phyloP scores from a whole-genome alignment of 441 rosid species.

The Gossypium lobatum region DNA sequence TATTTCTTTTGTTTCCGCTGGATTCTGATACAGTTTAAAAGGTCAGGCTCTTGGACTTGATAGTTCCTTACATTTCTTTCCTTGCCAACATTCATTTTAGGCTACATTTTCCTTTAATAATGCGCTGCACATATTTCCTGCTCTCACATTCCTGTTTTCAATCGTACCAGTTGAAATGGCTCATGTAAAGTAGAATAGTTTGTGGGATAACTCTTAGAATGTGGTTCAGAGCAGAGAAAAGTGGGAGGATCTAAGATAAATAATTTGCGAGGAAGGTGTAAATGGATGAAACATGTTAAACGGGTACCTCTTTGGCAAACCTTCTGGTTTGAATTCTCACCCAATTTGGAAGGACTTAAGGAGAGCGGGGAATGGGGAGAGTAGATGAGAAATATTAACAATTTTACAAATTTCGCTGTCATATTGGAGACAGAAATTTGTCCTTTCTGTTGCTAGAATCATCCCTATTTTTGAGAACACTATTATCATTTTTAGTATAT shows the following conservation, averaged over 20 bases:
- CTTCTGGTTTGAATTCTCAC: background rate
- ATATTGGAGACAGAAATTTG: background rate
- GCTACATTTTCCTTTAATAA: background rate
- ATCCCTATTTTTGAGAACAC: background rate
- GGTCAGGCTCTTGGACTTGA: constrained; percentile 38
- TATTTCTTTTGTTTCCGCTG: constrained; percentile 99
- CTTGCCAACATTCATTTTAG: background rate
- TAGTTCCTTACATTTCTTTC: constrained; percentile 11
- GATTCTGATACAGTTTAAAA: constrained; percentile 92
- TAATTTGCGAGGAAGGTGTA: background rate
- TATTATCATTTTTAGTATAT: background rate
- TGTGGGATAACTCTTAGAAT: background rate
- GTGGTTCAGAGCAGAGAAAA: background rate
- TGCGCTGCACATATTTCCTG: background rate
- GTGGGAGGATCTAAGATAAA: constrained; percentile 5
- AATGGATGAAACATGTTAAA: background rate
- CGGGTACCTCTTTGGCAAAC: background rate
- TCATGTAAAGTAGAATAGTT: background rate
- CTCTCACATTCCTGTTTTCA: background rate
- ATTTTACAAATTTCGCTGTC: background rate
- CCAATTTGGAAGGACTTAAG: background rate
- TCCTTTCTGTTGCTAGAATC: background rate
- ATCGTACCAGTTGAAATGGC: background rate
- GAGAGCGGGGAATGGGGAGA: background rate
- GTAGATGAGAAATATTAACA: background rate